These are phyloP conservation scores for Barnettozyma wickerhamii DNA, from an alignment of 805 yeast species.

Conservation along the genomic window DNA sequence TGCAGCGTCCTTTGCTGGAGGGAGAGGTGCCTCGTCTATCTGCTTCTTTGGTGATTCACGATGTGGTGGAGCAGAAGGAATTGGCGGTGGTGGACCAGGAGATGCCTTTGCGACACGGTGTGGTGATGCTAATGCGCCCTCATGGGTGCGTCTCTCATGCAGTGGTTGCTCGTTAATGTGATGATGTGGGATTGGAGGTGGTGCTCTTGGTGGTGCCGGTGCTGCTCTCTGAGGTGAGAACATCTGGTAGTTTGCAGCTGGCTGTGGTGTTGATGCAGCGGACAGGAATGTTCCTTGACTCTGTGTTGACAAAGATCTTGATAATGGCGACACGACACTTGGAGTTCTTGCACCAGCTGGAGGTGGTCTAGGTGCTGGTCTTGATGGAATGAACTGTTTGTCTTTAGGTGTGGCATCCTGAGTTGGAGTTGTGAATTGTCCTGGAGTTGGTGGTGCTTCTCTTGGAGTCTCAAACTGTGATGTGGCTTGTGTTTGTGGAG, in stretches of 20 bases:
- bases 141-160: conserved; percentile 13
- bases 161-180: conserved; percentile 14
- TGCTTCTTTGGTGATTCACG: neutral
- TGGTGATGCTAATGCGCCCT: neutral
- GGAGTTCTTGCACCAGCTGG: conserved; percentile 21
- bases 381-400: conserved; percentile 52
- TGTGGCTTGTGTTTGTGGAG: conserved; percentile 21
- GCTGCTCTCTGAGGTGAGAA: conserved; percentile 25
- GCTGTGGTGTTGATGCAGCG: conserved; percentile 18
- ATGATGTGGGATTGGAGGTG: conserved; percentile 25
- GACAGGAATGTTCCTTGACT: conserved; percentile 16
- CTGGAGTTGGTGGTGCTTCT: conserved; percentile 24
- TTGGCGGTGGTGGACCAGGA: conserved; percentile 3
- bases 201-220: conserved; percentile 25
- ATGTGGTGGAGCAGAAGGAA: neutral
- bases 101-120: too few species aligned
- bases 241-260: conserved; percentile 6
- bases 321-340: conserved; percentile 26
- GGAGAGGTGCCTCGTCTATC: conserved; percentile 10
- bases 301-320: conserved; percentile 17
- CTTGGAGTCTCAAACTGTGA: conserved; percentile 24
- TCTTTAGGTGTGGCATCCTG: conserved; percentile 25
- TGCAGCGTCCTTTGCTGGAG: conserved; percentile 33
- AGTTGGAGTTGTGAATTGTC: neutral
- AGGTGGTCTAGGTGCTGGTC: conserved; percentile 68